These are phyloP conservation scores for Ceratobasidium sp. DNA, from an alignment of 1,284 basidiomycete species.

Conservation along the genomic window DNA sequence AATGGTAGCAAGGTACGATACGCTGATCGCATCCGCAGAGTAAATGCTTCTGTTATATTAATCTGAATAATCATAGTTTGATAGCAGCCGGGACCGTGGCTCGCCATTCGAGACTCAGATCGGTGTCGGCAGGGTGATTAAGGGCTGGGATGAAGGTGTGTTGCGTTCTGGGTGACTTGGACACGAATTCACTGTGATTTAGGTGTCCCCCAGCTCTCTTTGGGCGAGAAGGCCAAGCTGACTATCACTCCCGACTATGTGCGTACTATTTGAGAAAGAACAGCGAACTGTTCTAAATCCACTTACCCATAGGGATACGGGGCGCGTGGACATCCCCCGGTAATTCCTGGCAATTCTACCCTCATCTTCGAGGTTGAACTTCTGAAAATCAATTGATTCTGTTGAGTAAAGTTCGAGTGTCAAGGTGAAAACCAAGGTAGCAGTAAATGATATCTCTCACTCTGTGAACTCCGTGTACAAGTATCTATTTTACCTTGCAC, in stretches of 20 bases:
- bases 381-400: conserved; percentile 47
- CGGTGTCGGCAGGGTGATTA: conserved; percentile 86
- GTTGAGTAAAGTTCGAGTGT: not conserved
- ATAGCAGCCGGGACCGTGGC: conserved; percentile 60
- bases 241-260: conserved; percentile 79
- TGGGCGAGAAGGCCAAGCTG: conserved; percentile 82
- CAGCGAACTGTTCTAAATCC: not conserved
- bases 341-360: conserved; percentile 53
- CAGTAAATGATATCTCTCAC: not conserved
- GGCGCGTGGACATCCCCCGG: conserved; percentile 43
- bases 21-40: not conserved
- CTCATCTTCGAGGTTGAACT: conserved; percentile 54
- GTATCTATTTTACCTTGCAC: not conserved
- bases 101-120: conserved; percentile 81
- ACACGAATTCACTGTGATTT: conserved; percentile 34
- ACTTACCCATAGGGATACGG: conserved; percentile 50
- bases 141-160: conserved; percentile 92
- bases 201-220: conserved; percentile 82
- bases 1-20: conserved; percentile 64
- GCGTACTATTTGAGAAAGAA: conserved; percentile 55
- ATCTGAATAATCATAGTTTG: conserved; percentile 44
- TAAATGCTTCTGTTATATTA: not conserved
- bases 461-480: not conserved
- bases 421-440: not conserved
- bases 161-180: conserved; percentile 43